Evolutionary conservation across 805 yeast genomes (phyloP).

Genomic region (Candida chilensis): DNA sequence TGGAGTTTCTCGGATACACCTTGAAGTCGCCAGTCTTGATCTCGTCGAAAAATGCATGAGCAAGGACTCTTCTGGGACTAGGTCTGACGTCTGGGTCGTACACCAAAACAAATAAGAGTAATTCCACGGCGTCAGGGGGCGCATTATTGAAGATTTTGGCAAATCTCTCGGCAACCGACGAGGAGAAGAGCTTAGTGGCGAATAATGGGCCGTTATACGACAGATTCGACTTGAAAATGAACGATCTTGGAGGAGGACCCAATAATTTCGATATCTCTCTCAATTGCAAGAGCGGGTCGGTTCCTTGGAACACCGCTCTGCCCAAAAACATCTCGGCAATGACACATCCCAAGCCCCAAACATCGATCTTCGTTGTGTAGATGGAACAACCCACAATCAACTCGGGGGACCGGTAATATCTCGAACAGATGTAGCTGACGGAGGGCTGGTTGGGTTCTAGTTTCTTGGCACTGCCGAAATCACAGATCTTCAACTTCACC

Average conservation of each 20-base stretch:
- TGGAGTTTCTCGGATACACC: conserved; percentile 13
- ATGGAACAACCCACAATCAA: conserved; percentile 83
- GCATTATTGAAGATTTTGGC: conserved; percentile 51
- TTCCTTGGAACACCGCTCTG: conserved; percentile 92
- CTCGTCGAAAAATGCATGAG: conserved; percentile 87
- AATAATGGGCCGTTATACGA: conserved; percentile 68
- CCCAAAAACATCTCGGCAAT: conserved; percentile 91
- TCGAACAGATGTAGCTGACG: conserved; percentile 90
- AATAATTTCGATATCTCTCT: conserved; percentile 83
- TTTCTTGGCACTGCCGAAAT: conserved; percentile 79
- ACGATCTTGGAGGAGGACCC: conserved; percentile 75
- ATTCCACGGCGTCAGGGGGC: conserved; percentile 78
- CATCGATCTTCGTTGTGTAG: conserved; percentile 86
- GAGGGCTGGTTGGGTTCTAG: conserved; percentile 76
- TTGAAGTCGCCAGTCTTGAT: conserved; percentile 49
- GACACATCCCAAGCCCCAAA: conserved; percentile 98
- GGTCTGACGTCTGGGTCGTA: conserved; percentile 85
- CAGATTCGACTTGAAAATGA: conserved; percentile 67
- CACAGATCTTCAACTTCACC: conserved; percentile 67
- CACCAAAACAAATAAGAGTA: conserved; percentile 71
- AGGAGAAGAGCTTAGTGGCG: conserved; percentile 52
- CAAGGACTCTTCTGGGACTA: conserved; percentile 71
- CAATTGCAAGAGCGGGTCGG: conserved; percentile 78
- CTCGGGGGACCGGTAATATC: conserved; percentile 96
- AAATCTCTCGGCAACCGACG: conserved; percentile 42